A percentile compares a stretch with the other conserved stretches of the same genome.
Evolutionary conservation across 2,329 filamentous ascomycete species (phyloP).

Genomic region (Zymoseptoria passerinii): DNA sequence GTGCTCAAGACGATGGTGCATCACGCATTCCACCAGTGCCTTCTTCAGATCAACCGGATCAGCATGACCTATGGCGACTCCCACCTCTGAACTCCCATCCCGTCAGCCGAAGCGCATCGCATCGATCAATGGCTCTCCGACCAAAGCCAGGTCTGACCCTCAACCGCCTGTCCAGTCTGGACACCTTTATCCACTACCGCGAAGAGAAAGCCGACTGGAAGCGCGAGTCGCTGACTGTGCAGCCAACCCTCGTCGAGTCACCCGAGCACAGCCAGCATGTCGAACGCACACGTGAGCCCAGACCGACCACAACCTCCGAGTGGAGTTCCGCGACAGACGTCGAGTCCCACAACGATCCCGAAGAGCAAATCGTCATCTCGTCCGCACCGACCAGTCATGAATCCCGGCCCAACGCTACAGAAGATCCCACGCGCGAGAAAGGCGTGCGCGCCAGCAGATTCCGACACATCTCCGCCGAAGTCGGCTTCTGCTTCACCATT

Average conservation of each 20-base stretch:
- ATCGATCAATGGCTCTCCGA: slow-evolving; percentile 9
- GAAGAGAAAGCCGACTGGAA: slow-evolving; percentile 25
- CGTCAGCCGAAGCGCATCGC: slow-evolving; percentile 13
- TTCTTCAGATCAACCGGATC: slow-evolving; percentile 5
- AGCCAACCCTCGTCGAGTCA: slow-evolving; percentile 7
- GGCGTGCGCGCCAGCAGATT: slow-evolving; percentile 16
- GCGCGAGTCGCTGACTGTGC: slow-evolving; percentile 16
- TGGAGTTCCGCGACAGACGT: slow-evolving; percentile 1
- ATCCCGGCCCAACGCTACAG: background rate
- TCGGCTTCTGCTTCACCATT: slow-evolving; percentile 31
- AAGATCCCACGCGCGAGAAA: background rate
- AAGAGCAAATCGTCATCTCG: background rate
- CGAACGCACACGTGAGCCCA: slow-evolving; percentile 8
- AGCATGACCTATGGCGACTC: slow-evolving; percentile 15
- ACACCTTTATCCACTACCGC: slow-evolving; percentile 26
- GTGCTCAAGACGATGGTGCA: background rate
- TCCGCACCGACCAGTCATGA: background rate
- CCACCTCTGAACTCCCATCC: slow-evolving; percentile 12
- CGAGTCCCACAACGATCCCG: background rate
- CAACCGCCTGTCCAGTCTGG: slow-evolving; percentile 23
- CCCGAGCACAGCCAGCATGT: slow-evolving; percentile 1
- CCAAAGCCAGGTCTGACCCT: slow-evolving; percentile 22
- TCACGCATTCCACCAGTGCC: slow-evolving; percentile 6
- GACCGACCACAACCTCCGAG: slow-evolving; percentile 3
- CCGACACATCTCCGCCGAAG: slow-evolving; percentile 24